phyloP scores from a whole-genome alignment of 1,284 basidiomycete genomes.

The Rhodotorula sp. region DNA sequence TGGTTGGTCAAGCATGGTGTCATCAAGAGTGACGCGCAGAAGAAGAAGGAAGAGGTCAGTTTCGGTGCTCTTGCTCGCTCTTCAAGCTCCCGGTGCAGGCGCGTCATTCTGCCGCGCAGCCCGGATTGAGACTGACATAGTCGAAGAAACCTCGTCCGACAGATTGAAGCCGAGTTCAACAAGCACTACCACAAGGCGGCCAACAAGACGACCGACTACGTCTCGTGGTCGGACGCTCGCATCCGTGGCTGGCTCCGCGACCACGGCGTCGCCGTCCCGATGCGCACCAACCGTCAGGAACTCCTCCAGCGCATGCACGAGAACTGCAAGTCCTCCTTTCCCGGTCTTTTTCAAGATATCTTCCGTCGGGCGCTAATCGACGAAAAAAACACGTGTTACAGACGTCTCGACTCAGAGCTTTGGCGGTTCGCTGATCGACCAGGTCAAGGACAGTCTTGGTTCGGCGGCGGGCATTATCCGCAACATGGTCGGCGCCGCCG shows the following conservation, averaged over 20 bases:
- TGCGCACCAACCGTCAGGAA: conserved; percentile 59
- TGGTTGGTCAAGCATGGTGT: conserved; percentile 77
- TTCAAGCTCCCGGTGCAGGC: not conserved
- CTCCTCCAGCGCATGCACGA: conserved; percentile 64
- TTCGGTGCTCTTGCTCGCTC: not conserved
- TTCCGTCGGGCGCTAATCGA: too few relatives aligned
- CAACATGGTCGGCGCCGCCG: conserved; percentile 40
- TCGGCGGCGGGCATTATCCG: conserved; percentile 42
- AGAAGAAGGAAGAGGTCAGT: conserved; percentile 46
- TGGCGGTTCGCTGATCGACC: conserved; percentile 29
- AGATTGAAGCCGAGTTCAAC: conserved; percentile 40
- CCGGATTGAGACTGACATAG: not conserved
- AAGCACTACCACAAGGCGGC: conserved; percentile 42
- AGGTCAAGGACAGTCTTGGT: conserved; percentile 39
- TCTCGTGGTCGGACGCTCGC: conserved; percentile 45
- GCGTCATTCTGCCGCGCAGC: too few relatives aligned
- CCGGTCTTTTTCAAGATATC: not conserved
- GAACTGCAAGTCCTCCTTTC: conserved; percentile 53
- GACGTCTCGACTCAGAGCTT: conserved; percentile 40
- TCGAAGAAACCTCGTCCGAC: not conserved
- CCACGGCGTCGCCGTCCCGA: conserved; percentile 36
- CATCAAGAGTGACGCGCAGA: conserved; percentile 64
- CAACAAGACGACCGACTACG: conserved; percentile 42
- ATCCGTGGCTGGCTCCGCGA: conserved; percentile 46
- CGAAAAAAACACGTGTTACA: not conserved